phyloP scores from a whole-genome alignment of 495 filamentous ascomycete species.

The Acidiella bohemica region DNA sequence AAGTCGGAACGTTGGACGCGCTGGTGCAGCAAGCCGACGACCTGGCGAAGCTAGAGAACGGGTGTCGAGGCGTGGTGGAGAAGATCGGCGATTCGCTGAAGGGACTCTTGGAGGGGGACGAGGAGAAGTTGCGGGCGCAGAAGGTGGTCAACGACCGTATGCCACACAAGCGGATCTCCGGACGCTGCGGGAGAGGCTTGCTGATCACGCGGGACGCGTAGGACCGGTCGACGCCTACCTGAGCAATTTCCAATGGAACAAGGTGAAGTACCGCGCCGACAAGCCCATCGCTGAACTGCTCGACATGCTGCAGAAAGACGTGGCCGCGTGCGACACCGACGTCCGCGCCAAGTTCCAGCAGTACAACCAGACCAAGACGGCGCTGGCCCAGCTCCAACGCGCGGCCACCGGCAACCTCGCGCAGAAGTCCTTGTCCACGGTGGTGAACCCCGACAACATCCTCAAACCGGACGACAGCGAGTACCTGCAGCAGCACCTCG shows the following conservation, averaged over 20 bases:
- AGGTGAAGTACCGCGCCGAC: constrained; percentile 88
- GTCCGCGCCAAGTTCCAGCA: constrained; percentile 85
- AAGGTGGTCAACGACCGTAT: constrained; percentile 87
- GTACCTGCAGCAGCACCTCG: constrained; percentile 87
- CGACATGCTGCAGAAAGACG: constrained; percentile 60
- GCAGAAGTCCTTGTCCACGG: constrained; percentile 77
- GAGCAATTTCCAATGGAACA: constrained; percentile 84
- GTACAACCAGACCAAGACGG: constrained; percentile 81
- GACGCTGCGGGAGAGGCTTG: too few relatives aligned
- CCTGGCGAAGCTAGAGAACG: constrained; percentile 67
- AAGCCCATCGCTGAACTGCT: constrained; percentile 74
- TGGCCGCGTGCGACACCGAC: constrained; percentile 61
- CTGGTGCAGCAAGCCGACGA: constrained; percentile 97
- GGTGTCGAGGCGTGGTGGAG: constrained; percentile 67
- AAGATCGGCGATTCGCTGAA: constrained; percentile 81
- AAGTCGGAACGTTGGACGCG: constrained; percentile 91
- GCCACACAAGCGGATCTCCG: too few relatives aligned
- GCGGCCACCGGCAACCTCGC: constrained; percentile 90
- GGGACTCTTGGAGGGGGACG: constrained; percentile 66
- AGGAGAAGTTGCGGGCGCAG: constrained; percentile 67
- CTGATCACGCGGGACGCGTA: too few relatives aligned
- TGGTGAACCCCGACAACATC: constrained; percentile 56
- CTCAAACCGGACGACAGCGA: constrained; percentile 74
- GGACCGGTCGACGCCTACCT: constrained; percentile 80
- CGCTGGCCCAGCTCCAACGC: constrained; percentile 62